Evolutionary conservation across 2,329 filamentous ascomycete species (phyloP), one percentile per base, ranked within the genome.

Genomic region (Fonsecaea multimorphosa): DNA sequence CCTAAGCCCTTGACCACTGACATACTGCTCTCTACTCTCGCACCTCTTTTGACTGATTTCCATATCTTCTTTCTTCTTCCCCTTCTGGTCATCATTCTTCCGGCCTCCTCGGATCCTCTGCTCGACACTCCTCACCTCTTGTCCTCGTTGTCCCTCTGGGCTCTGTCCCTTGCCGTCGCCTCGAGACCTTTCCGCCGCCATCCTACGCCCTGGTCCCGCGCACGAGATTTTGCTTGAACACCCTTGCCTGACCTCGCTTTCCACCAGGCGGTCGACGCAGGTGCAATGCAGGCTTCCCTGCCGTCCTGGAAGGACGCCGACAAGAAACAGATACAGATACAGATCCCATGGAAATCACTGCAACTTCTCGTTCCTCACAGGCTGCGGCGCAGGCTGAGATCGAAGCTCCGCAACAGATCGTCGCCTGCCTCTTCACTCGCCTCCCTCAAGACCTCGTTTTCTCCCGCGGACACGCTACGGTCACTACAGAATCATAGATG

Each of bases 401-500:
- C 89, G 65, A 89, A 88, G 74, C 83, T 91, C 73, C 87, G 87
- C 71, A 87, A 87, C 74, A 81, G 87, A 71, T 81, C 87, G 72
- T 87, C 88, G 46, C 87, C 88, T 53, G 85, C 89, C 24, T 89
- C 91, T 58, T 90, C 89, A 69, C 87, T 97, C 74, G 86, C 92
- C 58, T 85, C 84, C 32, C 83, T 97, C 62, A 86, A 96, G 78
- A 93, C 88, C 16, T 97, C 93, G 0, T 91, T 93, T 78, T 93
- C 90, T 71, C 89, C 92, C 4, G 83, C 86, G 73, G 90, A 96
- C 74, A 93, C 92, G 12, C 79, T 97, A 67, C 86, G 87, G 67
- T 86, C 89, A 40, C 82, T 97, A 69, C 89, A 90, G 73, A 86
- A 86, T 66, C 92, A 95, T 76, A 87, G 87, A 70, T 97, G 92